Percentiles rank a stretch among this genome's conserved stretches.
These are phyloP conservation scores for Acanthamoeba castellanii DNA, from an alignment of 208 protist genomes.

Conservation along the genomic window DNA sequence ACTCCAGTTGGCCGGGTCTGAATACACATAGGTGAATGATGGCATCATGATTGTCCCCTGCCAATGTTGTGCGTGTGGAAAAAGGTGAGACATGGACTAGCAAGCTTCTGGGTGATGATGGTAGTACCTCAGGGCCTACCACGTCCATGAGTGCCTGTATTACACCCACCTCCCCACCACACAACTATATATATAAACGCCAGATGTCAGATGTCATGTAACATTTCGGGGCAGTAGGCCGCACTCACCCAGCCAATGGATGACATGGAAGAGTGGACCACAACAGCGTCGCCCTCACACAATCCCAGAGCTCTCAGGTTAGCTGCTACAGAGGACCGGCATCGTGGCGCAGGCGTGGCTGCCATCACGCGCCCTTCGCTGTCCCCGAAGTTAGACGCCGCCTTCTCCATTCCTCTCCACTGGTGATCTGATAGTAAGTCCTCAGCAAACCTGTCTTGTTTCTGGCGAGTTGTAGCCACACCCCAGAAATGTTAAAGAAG, in stretches of 20 bases:
- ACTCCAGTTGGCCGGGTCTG: background rate
- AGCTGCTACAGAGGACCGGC: background rate
- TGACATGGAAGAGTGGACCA: slow-evolving; percentile 18
- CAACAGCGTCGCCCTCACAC: background rate
- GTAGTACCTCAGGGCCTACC: slow-evolving; percentile 10
- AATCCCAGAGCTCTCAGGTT: background rate
- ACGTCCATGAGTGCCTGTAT: slow-evolving; percentile 32
- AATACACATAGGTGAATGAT: background rate
- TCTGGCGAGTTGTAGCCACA: too few species aligned
- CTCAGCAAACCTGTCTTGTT: too few species aligned
- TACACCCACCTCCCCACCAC: slow-evolving; percentile 20
- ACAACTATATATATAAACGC: background rate
- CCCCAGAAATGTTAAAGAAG: too few species aligned
- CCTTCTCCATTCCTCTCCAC: too few species aligned
- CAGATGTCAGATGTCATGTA: background rate
- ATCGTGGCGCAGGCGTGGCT: background rate
- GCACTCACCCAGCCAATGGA: background rate
- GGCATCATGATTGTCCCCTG: slow-evolving; percentile 45
- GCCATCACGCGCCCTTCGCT: background rate
- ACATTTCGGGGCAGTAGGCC: background rate
- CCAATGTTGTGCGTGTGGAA: background rate
- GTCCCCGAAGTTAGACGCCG: too few species aligned
- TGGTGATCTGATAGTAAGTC: too few species aligned
- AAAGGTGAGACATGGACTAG: background rate
- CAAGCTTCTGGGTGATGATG: background rate